phyloP scores from a whole-genome alignment of 805 yeast species.

The Monosporozyma siamensis region DNA sequence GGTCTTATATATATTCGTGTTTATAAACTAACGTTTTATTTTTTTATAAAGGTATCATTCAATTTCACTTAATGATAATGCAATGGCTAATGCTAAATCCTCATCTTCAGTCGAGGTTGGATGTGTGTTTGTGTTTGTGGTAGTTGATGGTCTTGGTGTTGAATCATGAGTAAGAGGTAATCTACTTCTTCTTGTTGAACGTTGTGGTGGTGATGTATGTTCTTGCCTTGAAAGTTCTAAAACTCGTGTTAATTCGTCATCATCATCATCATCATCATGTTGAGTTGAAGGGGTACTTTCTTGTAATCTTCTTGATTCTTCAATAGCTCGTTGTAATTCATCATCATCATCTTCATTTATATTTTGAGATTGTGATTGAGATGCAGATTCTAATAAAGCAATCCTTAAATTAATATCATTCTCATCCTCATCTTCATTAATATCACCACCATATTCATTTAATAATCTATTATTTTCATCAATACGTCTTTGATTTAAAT shows the following conservation, averaged over 20 bases:
- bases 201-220: no score
- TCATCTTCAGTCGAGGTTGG: conserved; percentile 13
- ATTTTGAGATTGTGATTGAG: neutral
- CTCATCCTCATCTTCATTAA: conserved; percentile 15
- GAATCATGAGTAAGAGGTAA: neutral
- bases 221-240: conserved; percentile 14
- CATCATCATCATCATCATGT: conserved; percentile 14
- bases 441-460: conserved; percentile 24
- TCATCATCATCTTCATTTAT: conserved; percentile 2
- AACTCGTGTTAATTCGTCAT: conserved; percentile 15
- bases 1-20: neutral
- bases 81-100: conserved; percentile 27
- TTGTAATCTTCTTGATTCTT: conserved; percentile 13
- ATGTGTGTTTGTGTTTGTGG: neutral
- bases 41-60: no score
- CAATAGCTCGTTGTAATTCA: conserved; percentile 15
- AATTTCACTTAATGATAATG: conserved; percentile 27
- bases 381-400: conserved; percentile 25
- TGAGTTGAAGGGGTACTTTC: neutral
- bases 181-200: no score
- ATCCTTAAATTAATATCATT: conserved; percentile 27
- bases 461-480: conserved; percentile 14
- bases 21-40: neutral
- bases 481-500: conserved; percentile 9
- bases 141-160: neutral